Evolutionary conservation across 2,329 filamentous ascomycete genomes (phyloP).

Genomic region (Gliomastix tumulicola): DNA sequence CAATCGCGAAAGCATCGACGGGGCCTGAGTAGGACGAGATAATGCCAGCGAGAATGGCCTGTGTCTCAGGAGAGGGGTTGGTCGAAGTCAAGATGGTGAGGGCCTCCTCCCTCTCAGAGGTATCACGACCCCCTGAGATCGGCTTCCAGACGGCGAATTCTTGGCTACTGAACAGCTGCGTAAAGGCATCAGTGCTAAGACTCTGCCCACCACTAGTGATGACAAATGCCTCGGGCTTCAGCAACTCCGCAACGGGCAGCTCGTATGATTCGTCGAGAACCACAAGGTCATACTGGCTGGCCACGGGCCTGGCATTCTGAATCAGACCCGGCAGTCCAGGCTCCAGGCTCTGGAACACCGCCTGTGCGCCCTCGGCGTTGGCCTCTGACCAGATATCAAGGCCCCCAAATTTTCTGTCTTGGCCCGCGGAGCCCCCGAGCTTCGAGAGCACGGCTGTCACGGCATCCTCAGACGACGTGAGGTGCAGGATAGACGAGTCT

Average conservation of each 20-base stretch:
- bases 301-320: not conserved
- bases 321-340: not conserved
- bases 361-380: not conserved
- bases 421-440: not conserved
- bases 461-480: not conserved
- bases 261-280: not conserved
- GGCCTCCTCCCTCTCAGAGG: too few species aligned
- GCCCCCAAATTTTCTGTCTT: not conserved
- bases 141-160: too few species aligned
- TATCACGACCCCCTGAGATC: too few species aligned
- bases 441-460: not conserved
- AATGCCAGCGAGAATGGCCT: not conserved
- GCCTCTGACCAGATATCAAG: not conserved
- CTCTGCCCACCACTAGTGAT: too few species aligned
- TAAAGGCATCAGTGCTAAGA: too few species aligned
- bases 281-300: not conserved
- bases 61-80: too few species aligned
- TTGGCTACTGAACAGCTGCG: too few species aligned
- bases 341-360: not conserved
- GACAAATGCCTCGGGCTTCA: not conserved
- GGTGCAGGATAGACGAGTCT: not conserved
- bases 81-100: too few species aligned
- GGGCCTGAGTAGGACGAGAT: not conserved
- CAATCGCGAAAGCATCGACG: not conserved
- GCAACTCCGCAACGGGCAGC: not conserved